Evolutionary conservation across 768 basidiomycete genomes (phyloP), one percentile per base, ranked within the genome.

Genomic region (Pholiota microspora): DNA sequence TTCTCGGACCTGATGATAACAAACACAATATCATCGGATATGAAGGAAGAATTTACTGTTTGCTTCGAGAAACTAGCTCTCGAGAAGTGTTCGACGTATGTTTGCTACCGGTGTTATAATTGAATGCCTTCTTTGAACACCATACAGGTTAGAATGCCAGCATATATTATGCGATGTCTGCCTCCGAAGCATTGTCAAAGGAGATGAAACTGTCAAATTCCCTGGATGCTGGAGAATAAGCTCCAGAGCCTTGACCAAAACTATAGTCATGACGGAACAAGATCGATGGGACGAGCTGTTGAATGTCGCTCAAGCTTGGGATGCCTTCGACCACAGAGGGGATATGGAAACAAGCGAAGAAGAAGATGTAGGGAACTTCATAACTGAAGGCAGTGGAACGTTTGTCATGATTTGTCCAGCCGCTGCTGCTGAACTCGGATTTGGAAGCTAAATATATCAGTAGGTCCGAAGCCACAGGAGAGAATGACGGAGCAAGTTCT

Each of bases 211-310:
- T 0, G 62, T 76, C 15, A 45, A 49, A 18, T 80, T 78, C 47
- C 75, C 77, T 5, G 44, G 58, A 12, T 80, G 79, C 54, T 68
- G 77, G 16, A 21, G 50, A 46, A 25, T 29, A 13, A 64, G 63
- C 18, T 21, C 53, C 1, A 50, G 68, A 45, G 73, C 76, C 4
- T 71, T 73, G 1, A 25, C 74, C 2, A 72, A 72, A 47, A 52
- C 62, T 4, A 63, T 80, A 1, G 56, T 66, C 28, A 66, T 69
- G 60, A 76, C 73, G 15, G 77, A 77, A 21, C 61, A 64, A 23
- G 60, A 73, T 23, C 74, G 77, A 51, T 79, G 77, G 77, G 77
- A 80, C 58, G 64, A 61, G 15, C 59, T 80, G 12, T 62, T 77
- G 5, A 65, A 71, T 15, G 59, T 79, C 12, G 74, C 76, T 2